Base-by-base conservation (phyloP, 129 eudicot genomes). In the Mikania micrantha region DNA sequence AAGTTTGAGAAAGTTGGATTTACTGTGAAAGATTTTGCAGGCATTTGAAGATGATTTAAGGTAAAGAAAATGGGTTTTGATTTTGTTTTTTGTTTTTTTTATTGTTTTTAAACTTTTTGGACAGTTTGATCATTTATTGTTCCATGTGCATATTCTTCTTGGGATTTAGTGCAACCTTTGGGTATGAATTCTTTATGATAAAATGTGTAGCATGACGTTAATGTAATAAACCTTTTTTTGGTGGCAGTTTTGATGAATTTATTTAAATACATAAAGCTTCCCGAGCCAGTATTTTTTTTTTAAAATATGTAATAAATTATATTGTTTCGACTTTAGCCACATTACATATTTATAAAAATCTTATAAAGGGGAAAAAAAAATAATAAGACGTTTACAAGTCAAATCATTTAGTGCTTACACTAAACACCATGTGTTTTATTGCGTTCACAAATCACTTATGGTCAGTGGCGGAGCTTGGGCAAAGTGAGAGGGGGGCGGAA, bases 1-100 rank as follows among this genome's bases (percentile, higher is more conserved):
- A 92, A 68, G 85, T 88, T 88, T 80, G 98, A 92, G 78, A 92
- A 92, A 76, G 96, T 92, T 58, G 98, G 96, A 1, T 84, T 81
- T 64, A 92, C 96, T 2, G 98, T 92, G 0, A 88, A 83, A 73
- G 98, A 86, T 84, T 92, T 88, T 82, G 98, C 96, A 29, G 85
- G 90, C 34, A 61, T 49, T 17, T 42, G 31, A 50, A 61, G 62
- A 44, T 53, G 71, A 16, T 3, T 10, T 56, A 38, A 45, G 48
- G 41, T 32, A 5, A 31, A 60, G 24, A 17, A 60, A 36, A 17
- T 21, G 35, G 16, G 25, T 8, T 13, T 25, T 35, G 24, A 8
- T 53, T 21, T 10, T n/a, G n/a, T n/a, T n/a, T 28, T 47, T 20
- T 28, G 12, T 11, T 8, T 11, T 66, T 35, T 35, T 15, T 39